Evolutionary conservation across 2,329 filamentous ascomycete species (phyloP), one percentile per base, ranked within the genome.

Genomic region (Penicillium sp.): DNA sequence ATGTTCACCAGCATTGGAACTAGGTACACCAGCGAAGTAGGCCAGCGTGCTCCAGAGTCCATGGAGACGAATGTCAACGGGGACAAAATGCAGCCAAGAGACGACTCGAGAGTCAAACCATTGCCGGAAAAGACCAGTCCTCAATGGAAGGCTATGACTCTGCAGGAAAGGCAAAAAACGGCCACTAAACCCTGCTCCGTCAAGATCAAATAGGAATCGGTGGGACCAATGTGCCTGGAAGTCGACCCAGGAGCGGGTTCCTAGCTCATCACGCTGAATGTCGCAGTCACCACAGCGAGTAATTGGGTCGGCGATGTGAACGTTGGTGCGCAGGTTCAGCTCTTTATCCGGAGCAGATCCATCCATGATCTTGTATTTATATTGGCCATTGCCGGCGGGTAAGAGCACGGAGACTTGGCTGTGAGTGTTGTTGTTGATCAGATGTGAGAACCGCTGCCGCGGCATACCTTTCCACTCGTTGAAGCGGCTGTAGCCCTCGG

Each of bases 31-130:
- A 4, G 83, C 79, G 70, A 95, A 94, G 75, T 92, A 95, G 0
- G 89, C 85, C 57, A 93, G 76, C 0, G 88, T 91, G 63, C 86
- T 87, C 80, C 90, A 92, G 43, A 95, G 77, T 1, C 85, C 89
- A 62, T 93, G 89, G 22, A 90, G 86, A 3, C 91, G 84, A 1
- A 89, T 67, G 71, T 95, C 91, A 16, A 93, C 77, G 8, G 92
- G 92, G 1, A 94, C 88, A 68, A 92, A 95, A 73, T 96, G 91
- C 48, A 88, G 79, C 91, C 91, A 96, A 0, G 91, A 85, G 60
- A 83, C 84, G 16, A 95, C 76, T 6, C 92, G 85, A 53, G 88
- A 87, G 60, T 91, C 89, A 75, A 89, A 91, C 92, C 92, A 96
- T 71, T 92, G 87, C 26, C 87, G 84, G 75, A 93, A 94, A 6